Conservation (phyloP, 2,329 filamentous ascomycete species). For the Alternaria sp. region DNA sequence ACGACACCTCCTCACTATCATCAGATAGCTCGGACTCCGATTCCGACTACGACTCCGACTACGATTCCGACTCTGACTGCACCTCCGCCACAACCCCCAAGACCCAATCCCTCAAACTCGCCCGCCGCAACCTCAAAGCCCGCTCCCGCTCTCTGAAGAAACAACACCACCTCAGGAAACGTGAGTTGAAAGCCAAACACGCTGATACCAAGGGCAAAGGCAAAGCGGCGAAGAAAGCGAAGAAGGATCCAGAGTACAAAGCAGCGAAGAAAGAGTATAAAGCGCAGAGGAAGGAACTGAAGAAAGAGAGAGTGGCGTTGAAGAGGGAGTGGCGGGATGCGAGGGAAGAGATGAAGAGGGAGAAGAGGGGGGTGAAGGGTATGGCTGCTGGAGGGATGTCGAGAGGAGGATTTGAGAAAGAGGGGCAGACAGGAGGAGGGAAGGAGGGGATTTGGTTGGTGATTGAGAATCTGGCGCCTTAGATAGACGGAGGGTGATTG, state of each 20-base stretch:
- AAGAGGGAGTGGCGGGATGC: constrained; percentile 26
- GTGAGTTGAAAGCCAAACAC: constrained; percentile 26
- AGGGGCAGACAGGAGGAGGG: neutral
- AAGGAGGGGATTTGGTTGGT: constrained; percentile 38
- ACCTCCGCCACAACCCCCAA: neutral
- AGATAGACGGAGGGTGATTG: no score
- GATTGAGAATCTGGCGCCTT: constrained; percentile 34
- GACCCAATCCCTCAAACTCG: constrained; percentile 7
- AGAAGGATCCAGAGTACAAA: constrained; percentile 30
- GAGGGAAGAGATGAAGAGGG: constrained; percentile 13
- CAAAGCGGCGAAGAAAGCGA: constrained; percentile 21
- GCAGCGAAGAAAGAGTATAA: constrained; percentile 30
- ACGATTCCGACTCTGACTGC: constrained; percentile 8
- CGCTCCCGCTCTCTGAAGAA: no score
- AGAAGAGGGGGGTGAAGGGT: constrained; percentile 1
- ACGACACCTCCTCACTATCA: constrained; percentile 29
- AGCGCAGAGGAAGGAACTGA: constrained; percentile 27
- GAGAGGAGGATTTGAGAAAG: neutral
- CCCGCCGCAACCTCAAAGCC: constrained; percentile 16
- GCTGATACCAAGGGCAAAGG: constrained; percentile 17
- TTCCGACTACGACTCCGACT: constrained; percentile 12
- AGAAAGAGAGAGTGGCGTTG: constrained; percentile 15
- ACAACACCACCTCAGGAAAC: constrained; percentile 22
- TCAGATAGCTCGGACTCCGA: constrained; percentile 28
- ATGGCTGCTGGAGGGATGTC: neutral